Percentiles rank a stretch among this genome's conserved stretches.
These are phyloP conservation scores for Penicillium aurantiogriseum DNA, from an alignment of 2,329 filamentous ascomycete genomes.

Conservation along the genomic window DNA sequence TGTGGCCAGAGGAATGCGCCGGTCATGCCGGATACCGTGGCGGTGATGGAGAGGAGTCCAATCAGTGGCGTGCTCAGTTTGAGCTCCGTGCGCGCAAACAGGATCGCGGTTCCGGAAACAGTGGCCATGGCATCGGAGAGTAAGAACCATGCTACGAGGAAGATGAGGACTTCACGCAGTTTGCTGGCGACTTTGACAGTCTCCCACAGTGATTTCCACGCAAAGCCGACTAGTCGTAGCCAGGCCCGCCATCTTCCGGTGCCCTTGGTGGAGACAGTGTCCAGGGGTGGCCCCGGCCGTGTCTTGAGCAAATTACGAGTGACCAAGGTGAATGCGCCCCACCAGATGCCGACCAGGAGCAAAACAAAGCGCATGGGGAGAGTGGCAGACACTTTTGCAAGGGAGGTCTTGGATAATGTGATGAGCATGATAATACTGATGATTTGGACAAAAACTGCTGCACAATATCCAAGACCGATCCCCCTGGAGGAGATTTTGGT, in stretches of 20 bases:
- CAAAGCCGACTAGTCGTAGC: conserved; percentile 69
- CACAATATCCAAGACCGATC: conserved; percentile 83
- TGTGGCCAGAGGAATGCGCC: conserved; percentile 84
- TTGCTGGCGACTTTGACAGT: conserved; percentile 70
- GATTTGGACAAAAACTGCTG: conserved; percentile 78
- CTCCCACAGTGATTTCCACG: conserved; percentile 77
- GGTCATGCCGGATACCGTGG: conserved; percentile 73
- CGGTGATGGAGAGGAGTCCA: conserved; percentile 85
- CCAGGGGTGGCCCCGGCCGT: conserved; percentile 72
- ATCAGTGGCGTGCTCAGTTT: conserved; percentile 79
- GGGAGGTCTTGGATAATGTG: conserved; percentile 38
- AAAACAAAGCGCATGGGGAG: conserved; percentile 79
- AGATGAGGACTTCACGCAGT: conserved; percentile 73
- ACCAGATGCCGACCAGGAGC: conserved; percentile 81
- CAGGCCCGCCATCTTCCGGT: conserved; percentile 47
- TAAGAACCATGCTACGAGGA: conserved; percentile 85
- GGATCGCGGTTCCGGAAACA: conserved; percentile 82
- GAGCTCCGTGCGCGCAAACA: conserved; percentile 87
- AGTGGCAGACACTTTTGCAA: conserved; percentile 63
- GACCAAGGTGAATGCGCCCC: conserved; percentile 81
- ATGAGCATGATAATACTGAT: conserved; percentile 73
- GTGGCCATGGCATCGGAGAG: conserved; percentile 88
- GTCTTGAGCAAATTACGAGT: conserved; percentile 77
- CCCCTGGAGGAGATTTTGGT: conserved; percentile 85
- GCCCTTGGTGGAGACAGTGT: conserved; percentile 15